Percentiles rank a stretch among this genome's conserved stretches.
These are phyloP conservation scores for Xylaria grammica DNA, from an alignment of 495 filamentous ascomycete genomes.

Conservation along the genomic window DNA sequence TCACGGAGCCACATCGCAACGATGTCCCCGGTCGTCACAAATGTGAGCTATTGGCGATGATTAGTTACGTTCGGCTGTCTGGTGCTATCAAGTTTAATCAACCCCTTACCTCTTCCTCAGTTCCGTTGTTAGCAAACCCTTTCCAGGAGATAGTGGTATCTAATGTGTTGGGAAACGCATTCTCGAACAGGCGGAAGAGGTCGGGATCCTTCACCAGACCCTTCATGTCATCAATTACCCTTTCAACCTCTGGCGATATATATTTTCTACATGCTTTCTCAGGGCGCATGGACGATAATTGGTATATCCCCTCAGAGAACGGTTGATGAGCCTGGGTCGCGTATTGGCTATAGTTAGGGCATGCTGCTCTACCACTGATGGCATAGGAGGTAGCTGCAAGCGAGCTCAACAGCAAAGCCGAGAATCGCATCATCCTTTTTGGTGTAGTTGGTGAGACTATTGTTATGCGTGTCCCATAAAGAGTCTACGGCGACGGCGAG, in stretches of 20 bases:
- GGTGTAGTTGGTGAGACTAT: neutral
- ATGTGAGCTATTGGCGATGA: constrained; percentile 43
- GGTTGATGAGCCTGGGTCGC: constrained; percentile 51
- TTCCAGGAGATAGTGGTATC: constrained; percentile 72
- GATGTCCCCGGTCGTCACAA: constrained; percentile 68
- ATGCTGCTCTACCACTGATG: constrained; percentile 37
- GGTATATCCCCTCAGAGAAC: constrained; percentile 48
- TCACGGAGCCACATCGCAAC: constrained; percentile 74
- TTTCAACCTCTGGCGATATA: constrained; percentile 60
- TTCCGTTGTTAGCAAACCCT: constrained; percentile 54
- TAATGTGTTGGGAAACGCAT: constrained; percentile 69
- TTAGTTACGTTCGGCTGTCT: constrained; percentile 1
- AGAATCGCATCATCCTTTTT: constrained; percentile 27
- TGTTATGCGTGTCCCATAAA: neutral
- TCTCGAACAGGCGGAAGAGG: constrained; percentile 67
- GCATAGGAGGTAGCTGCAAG: constrained; percentile 22
- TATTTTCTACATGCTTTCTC: constrained; percentile 64
- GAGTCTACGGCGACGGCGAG: neutral
- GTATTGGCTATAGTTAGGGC: constrained; percentile 61
- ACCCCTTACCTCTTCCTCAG: constrained; percentile 42
- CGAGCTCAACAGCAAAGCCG: constrained; percentile 26
- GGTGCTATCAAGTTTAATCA: neutral
- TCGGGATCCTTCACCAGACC: constrained; percentile 65
- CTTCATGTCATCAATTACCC: constrained; percentile 53
- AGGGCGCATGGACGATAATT: constrained; percentile 63